Base-by-base conservation (phyloP, 176 grass and related monocot genomes). In the Ananas comosus region DNA sequence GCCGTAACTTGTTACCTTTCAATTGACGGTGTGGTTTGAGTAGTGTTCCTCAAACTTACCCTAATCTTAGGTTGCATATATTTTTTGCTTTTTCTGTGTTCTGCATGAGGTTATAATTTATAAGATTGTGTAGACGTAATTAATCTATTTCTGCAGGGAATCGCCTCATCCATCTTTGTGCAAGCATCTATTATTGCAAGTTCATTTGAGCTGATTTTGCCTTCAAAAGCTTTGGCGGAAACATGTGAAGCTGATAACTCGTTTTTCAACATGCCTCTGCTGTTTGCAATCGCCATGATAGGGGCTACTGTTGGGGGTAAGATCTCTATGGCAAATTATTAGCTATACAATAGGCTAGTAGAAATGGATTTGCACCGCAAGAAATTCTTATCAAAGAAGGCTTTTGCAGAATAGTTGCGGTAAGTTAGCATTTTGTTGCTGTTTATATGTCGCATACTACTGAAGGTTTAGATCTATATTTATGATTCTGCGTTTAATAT, bases 241-340 rank as follows among this genome's bases (percentile, higher is more conserved):
- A 53, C 77, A 80, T 99, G 90, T 49, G 80, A 94, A 57, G 66
- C 75, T 17, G 84, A 79, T 58, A 88, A 91, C 53, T 99, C 87
- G 54, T 70, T 99, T 64, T 82, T 86, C 66, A 88, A 84, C 80
- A 99, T 99, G 90, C 95, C 90, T 17, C 52, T 99, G 64, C 57
- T 99, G 51, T 99, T 99, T 65, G 85, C 84, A 52, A 99, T 99
- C 73, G 90, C 90, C 64, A 85, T 99, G 87, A 69, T 99, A 2
- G 95, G 95, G 28, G 95, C 95, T 83, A 99, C 95, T 27, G 90
- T 99, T 78, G 95, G 94, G 70, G 90, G 94, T 99, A 90, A 79
- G 65, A 23, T 77, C 9, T 21, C 50, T 71, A 42, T 7, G 33
- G 63, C 23, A 23, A 64, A 21, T 28, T 79, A 8, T 51, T 23